Percentiles rank a stretch among this genome's conserved stretches.
phyloP scores from a whole-genome alignment of 768 basidiomycete genomes.

The Suillus brevipes region DNA sequence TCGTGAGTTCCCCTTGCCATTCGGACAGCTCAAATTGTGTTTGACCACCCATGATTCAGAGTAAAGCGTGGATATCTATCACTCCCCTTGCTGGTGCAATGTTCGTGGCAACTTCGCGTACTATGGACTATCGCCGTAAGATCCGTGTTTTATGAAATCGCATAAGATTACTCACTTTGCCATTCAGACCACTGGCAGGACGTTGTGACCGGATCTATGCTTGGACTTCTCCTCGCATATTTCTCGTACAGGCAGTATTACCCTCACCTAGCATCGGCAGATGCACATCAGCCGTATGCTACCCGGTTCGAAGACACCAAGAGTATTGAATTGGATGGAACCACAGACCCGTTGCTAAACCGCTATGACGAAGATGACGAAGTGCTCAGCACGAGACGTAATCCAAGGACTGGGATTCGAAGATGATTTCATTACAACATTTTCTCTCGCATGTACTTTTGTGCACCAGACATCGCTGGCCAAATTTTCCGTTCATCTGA shows the following conservation, averaged over 20 bases:
- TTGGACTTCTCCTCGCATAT: slow-evolving; percentile 72
- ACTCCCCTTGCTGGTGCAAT: slow-evolving; percentile 73
- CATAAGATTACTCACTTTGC: slow-evolving; percentile 1
- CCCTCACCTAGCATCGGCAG: slow-evolving; percentile 56
- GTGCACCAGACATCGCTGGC: background rate
- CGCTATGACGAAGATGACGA: slow-evolving; percentile 2
- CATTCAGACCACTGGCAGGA: slow-evolving; percentile 87
- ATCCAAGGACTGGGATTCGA: slow-evolving; percentile 3
- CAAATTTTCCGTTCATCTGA: background rate
- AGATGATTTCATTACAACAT: background rate
- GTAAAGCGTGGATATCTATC: slow-evolving; percentile 82
- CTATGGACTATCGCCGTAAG: slow-evolving; percentile 89
- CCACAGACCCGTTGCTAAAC: background rate
- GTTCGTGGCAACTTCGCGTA: slow-evolving; percentile 78
- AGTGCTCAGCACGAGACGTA: background rate
- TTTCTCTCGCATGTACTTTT: background rate
- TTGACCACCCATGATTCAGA: slow-evolving; percentile 29
- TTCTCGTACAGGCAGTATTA: slow-evolving; percentile 85
- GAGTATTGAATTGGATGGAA: background rate
- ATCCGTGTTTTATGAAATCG: background rate
- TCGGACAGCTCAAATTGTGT: background rate
- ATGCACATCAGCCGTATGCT: slow-evolving; percentile 65
- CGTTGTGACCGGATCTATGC: slow-evolving; percentile 71
- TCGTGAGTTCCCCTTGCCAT: slow-evolving; percentile 40
- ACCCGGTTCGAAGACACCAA: slow-evolving; percentile 53